Conservation (phyloP, 805 yeast genomes). For the Candida xyloterini region DNA sequence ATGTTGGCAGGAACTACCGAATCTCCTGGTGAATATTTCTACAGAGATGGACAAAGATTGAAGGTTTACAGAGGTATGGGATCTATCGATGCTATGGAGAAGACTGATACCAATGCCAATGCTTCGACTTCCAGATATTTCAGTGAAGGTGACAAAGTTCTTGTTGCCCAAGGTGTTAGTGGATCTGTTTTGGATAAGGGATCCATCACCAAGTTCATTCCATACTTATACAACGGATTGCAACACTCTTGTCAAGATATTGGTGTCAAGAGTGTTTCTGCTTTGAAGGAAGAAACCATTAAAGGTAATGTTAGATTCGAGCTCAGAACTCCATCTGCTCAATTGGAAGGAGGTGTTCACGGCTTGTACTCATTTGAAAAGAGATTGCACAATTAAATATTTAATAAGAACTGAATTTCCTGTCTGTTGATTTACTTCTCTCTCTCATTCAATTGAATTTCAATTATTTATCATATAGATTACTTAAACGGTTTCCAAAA, state of each 20-base stretch:
- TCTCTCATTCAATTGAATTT: slow-evolving; percentile 6
- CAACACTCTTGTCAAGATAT: slow-evolving; percentile 99
- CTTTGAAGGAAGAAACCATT: slow-evolving; percentile 62
- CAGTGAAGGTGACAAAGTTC: slow-evolving; percentile 90
- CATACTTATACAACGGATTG: slow-evolving; percentile 90
- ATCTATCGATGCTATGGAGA: slow-evolving; percentile 97
- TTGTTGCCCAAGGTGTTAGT: slow-evolving; percentile 98
- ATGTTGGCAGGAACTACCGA: slow-evolving; percentile 97
- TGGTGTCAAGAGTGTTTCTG: slow-evolving; percentile 69
- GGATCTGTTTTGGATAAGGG: slow-evolving; percentile 98
- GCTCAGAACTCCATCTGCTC: slow-evolving; percentile 97
- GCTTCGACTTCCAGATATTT: slow-evolving; percentile 98
- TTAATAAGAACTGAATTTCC: neutral
- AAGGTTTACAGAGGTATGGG: slow-evolving; percentile 99
- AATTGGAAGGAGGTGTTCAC: slow-evolving; percentile 97
- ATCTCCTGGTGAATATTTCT: slow-evolving; percentile 97
- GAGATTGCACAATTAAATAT: slow-evolving; percentile 78
- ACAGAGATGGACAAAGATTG: slow-evolving; percentile 96
- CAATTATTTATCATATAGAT: slow-evolving; percentile 5
- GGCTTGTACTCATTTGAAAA: slow-evolving; percentile 96
- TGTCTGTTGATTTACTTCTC: neutral
- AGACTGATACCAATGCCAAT: slow-evolving; percentile 81
- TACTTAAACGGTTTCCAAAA: slow-evolving; percentile 90
- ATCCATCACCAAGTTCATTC: slow-evolving; percentile 87
- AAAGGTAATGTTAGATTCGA: slow-evolving; percentile 84